Percentiles rank a stretch among this genome's conserved stretches.
Conservation (phyloP, 306 rosid species). For the Quercus bicolor region DNA sequence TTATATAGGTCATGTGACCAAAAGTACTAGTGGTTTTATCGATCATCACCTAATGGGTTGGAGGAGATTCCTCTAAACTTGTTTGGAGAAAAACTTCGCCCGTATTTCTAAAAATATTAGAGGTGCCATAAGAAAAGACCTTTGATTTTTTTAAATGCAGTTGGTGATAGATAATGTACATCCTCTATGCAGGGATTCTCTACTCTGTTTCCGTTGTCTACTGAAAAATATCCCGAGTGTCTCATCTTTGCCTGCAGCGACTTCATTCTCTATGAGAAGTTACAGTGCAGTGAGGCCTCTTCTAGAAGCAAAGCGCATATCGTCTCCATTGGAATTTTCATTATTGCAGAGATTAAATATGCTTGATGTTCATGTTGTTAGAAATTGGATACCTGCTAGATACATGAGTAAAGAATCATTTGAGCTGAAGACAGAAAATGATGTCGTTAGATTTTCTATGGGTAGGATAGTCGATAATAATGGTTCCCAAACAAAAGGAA, state of each 20-base stretch:
- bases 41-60: too few relatives aligned
- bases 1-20: too few relatives aligned
- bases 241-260: slow-evolving; percentile 23
- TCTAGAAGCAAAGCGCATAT: slow-evolving; percentile 10
- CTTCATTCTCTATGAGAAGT: slow-evolving; percentile 19
- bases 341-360: slow-evolving; percentile 21
- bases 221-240: slow-evolving; percentile 30
- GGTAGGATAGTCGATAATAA: slow-evolving; percentile 17
- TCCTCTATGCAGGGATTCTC: slow-evolving; percentile 45
- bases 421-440: slow-evolving; percentile 47
- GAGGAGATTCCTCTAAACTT: too few relatives aligned
- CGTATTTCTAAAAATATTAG: too few relatives aligned
- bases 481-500: slow-evolving; percentile 14
- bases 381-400: slow-evolving; percentile 39
- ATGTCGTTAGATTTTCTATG: slow-evolving; percentile 59
- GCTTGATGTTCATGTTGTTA: slow-evolving; percentile 16
- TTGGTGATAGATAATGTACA: slow-evolving; percentile 6
- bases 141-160: neutral
- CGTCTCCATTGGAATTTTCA: slow-evolving; percentile 12
- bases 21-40: too few relatives aligned
- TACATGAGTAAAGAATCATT: slow-evolving; percentile 47
- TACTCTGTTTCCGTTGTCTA: slow-evolving; percentile 25
- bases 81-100: too few relatives aligned
- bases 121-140: too few relatives aligned
- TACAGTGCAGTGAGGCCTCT: slow-evolving; percentile 21